Conservation (phyloP, 164 flowering plant species). For the Annona squamosa region DNA sequence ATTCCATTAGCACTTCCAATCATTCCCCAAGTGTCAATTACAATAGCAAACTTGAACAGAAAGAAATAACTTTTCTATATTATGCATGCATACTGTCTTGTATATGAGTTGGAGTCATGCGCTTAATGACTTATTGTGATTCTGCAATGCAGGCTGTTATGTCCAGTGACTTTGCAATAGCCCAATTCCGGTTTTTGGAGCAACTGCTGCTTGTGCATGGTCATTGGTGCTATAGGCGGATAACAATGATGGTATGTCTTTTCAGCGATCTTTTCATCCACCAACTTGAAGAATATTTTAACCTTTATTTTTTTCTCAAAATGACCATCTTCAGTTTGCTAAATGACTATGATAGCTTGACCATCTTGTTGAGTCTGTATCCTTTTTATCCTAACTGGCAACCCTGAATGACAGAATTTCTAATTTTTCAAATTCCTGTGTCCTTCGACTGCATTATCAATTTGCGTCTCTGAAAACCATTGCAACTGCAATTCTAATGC, state of each 20-base stretch:
- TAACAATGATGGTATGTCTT: conserved; percentile 65
- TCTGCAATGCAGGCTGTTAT: conserved; percentile 52
- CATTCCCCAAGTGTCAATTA: neutral
- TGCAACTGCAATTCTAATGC: neutral
- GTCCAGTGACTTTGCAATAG: conserved; percentile 76
- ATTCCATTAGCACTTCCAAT: neutral
- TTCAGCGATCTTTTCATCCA: neutral
- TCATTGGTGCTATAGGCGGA: conserved; percentile 88
- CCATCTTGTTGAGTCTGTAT: neutral
- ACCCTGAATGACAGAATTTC: neutral
- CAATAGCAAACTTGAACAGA: neutral
- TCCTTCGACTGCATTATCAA: neutral
- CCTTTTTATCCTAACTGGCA: neutral
- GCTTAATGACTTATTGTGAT: neutral
- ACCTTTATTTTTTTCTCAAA: neutral
- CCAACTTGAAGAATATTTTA: neutral
- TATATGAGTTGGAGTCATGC: neutral
- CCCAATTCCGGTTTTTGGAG: conserved; percentile 77
- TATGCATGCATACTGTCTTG: neutral
- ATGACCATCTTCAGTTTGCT: neutral
- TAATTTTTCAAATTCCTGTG: neutral
- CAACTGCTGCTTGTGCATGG: conserved; percentile 81
- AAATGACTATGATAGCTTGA: neutral
- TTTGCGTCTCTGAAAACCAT: neutral
- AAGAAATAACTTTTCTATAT: neutral